These are phyloP conservation scores for Botryotinia convoluta DNA, from an alignment of 2,329 filamentous ascomycete genomes.

Conservation along the genomic window DNA sequence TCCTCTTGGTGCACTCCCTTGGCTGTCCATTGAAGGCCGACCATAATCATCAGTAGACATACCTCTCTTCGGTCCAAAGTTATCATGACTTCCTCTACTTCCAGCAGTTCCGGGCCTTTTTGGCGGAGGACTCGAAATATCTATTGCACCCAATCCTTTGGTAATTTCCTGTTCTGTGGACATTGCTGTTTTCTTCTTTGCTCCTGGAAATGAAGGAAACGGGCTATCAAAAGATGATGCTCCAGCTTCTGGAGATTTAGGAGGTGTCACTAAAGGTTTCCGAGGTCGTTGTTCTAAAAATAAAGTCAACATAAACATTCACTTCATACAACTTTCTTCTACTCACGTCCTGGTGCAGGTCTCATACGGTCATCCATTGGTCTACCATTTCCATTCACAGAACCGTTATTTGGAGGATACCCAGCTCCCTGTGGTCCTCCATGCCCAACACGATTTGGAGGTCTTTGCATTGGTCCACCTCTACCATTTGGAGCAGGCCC, in stretches of 20 bases:
- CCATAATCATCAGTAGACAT: slow-evolving; percentile 31
- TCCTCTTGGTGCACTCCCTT: slow-evolving; percentile 29
- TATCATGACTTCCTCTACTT: slow-evolving; percentile 31
- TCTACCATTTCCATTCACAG: slow-evolving; percentile 25
- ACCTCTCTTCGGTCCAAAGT: slow-evolving; percentile 22
- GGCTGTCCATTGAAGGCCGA: slow-evolving; percentile 31
- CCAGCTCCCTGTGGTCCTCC: slow-evolving; percentile 33
- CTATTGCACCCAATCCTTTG: slow-evolving; percentile 36
- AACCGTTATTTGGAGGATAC: slow-evolving; percentile 24
- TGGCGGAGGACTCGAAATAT: slow-evolving; percentile 28
- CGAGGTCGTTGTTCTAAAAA: slow-evolving; percentile 27
- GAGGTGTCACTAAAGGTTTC: slow-evolving; percentile 37
- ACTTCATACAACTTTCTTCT: not conserved
- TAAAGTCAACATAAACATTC: slow-evolving; percentile 2
- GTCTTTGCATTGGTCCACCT: slow-evolving; percentile 34
- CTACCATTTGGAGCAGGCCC: slow-evolving; percentile 25
- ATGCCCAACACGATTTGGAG: slow-evolving; percentile 31
- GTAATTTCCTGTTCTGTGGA: slow-evolving; percentile 40
- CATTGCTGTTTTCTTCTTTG: slow-evolving; percentile 43
- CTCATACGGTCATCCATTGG: slow-evolving; percentile 23
- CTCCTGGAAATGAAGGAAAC: slow-evolving; percentile 46
- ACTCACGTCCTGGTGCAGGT: slow-evolving; percentile 25
- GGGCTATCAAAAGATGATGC: slow-evolving; percentile 46
- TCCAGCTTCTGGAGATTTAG: slow-evolving; percentile 40
- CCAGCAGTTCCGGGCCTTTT: slow-evolving; percentile 27